Base-by-base conservation (phyloP, 139 green algal species). In the Pycnococcus provasolii region DNA sequence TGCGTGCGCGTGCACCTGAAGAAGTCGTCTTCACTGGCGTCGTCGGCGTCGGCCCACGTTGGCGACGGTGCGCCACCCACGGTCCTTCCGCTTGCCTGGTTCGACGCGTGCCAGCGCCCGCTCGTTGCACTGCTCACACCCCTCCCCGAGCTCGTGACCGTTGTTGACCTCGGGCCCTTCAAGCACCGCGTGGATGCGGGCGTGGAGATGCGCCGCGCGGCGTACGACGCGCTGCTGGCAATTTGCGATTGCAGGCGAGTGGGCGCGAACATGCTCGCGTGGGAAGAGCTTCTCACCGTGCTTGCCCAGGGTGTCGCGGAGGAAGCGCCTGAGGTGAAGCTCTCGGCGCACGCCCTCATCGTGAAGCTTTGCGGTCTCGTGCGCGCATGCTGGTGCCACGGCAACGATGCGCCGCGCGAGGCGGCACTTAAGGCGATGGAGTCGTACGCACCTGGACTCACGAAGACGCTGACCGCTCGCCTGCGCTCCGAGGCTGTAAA, bases 401-500 rank as follows among this genome's bases (percentile, higher is more conserved):
- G 47, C 68, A 74, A 59, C 41, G 80, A 57, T 39, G 66, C 2
- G 13, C 3, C 45, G 47, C 6, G 73, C 64, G 41, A 75, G 43
- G 59, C 65, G 40, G 58, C 97, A 50, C 77, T 92, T 48, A 77
- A 80, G 58, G 91, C 88, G 5, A 78, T 98, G 70, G 77, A 89
- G 62, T 26, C 26, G 26, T 26, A 26, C 26, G 26, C 26, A 26
- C 26, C 26, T 26, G 26, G 26, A 26, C 26, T 26, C 26, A 26
- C 26, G 26, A 89, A 89, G 73, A 97, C 92, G n/a, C 77, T 98
- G 41, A 87, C 80, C 4, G 76, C 81, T 41, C 81, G 77, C 45
- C 66, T 92, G 48, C 96, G 95, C 77, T 68, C 65, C 6, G 91
- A 98, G 58, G 89, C 92, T 7, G 92, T 98, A 45, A 96, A 97